Conservation (phyloP, 1,284 basidiomycete species). For the Fomitopsis betulina region DNA sequence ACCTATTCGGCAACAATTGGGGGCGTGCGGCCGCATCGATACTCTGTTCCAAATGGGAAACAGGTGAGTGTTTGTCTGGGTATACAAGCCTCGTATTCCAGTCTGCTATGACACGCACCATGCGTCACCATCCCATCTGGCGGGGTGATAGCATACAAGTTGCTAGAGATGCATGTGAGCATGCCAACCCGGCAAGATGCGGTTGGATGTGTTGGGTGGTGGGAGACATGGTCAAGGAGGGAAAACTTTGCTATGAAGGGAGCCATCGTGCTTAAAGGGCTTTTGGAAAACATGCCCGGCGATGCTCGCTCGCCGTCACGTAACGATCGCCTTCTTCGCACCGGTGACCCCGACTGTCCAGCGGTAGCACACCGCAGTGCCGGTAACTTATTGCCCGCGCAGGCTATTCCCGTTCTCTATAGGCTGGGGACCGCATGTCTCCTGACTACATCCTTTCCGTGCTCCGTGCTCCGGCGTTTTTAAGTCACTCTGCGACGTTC, state of each 20-base stretch:
- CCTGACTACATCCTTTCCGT: background rate
- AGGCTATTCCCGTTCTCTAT: background rate
- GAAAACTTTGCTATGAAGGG: background rate
- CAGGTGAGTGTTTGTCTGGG: conserved; percentile 9
- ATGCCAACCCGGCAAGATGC: background rate
- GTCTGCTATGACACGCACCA: background rate
- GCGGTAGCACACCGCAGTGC: background rate
- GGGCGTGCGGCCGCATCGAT: conserved; percentile 1
- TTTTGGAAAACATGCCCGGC: background rate
- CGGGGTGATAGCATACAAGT: background rate
- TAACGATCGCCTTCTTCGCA: background rate
- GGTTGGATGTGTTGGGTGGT: background rate
- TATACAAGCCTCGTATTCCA: background rate
- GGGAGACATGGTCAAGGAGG: background rate
- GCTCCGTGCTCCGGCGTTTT: background rate
- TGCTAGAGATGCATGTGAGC: background rate
- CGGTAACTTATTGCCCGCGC: background rate
- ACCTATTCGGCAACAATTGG: conserved; percentile 7
- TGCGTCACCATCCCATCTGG: background rate
- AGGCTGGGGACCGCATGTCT: background rate
- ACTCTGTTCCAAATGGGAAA: conserved; percentile 13
- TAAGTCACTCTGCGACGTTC: background rate
- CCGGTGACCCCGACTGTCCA: background rate
- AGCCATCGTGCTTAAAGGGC: background rate
- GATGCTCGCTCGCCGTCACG: background rate